phyloP scores from a whole-genome alignment of 2,329 filamentous ascomycete species.

The Colletotrichum sp. region DNA sequence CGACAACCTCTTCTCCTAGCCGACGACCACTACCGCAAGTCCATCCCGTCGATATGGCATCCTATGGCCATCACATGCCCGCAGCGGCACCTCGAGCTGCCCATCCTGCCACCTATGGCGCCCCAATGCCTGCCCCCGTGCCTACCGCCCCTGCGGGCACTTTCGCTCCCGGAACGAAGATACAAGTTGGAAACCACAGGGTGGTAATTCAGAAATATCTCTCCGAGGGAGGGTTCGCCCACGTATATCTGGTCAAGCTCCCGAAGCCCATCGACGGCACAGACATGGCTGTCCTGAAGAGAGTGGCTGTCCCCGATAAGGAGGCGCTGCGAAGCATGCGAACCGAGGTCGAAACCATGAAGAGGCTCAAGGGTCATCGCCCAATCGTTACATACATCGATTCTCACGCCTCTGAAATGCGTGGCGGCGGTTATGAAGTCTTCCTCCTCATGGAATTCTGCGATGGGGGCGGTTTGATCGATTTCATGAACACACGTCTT shows the following conservation, averaged over 20 bases:
- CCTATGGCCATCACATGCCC: conserved; percentile 20
- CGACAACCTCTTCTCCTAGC: not conserved
- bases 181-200: conserved; percentile 90
- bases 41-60: conserved; percentile 5
- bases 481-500: conserved; percentile 98
- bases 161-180: conserved; percentile 92
- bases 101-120: conserved; percentile 50
- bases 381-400: conserved; percentile 98
- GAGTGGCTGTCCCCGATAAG: conserved; percentile 96
- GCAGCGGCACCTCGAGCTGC: conserved; percentile 16
- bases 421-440: conserved; percentile 94
- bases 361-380: conserved; percentile 95
- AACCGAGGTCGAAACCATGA: conserved; percentile 99
- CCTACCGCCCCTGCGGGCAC: conserved; percentile 74
- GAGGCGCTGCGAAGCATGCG: conserved; percentile 94
- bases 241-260: conserved; percentile 95
- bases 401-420: conserved; percentile 93
- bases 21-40: not conserved
- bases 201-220: conserved; percentile 97
- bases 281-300: conserved; percentile 86
- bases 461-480: conserved; percentile 91
- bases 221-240: conserved; percentile 96
- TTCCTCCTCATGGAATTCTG: conserved; percentile 99
- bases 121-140: conserved; percentile 42
- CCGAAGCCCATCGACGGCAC: conserved; percentile 78